phyloP scores from a whole-genome alignment of 2,329 filamentous ascomycete species.

The Metarhizium album region DNA sequence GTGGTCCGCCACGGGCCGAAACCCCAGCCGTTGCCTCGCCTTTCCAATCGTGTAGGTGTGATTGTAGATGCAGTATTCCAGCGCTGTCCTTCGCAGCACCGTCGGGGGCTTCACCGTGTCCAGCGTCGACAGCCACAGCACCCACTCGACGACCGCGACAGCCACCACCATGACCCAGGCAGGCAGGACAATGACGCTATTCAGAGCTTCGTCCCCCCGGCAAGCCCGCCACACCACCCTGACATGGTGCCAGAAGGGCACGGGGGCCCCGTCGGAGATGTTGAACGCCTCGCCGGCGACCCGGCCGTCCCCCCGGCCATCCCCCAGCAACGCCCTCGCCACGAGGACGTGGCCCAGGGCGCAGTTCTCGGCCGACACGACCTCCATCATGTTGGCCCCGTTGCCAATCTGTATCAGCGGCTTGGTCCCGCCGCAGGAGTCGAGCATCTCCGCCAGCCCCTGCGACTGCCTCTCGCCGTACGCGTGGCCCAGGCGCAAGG shows the following conservation, averaged over 20 bases:
- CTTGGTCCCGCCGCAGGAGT: constrained; percentile 26
- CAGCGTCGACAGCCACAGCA: constrained; percentile 15
- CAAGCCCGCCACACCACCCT: constrained; percentile 14
- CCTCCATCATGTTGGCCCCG: constrained; percentile 17
- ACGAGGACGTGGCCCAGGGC: constrained; percentile 17
- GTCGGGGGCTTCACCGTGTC: constrained; percentile 14
- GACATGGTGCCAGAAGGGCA: constrained; percentile 22
- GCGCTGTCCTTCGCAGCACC: constrained; percentile 11
- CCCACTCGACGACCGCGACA: constrained; percentile 11
- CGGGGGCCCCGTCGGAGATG: constrained; percentile 20
- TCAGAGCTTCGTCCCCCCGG: constrained; percentile 5
- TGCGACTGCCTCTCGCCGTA: constrained; percentile 24
- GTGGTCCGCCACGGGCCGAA: constrained; percentile 8
- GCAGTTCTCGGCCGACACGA: constrained; percentile 17
- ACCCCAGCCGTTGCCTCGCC: constrained; percentile 9
- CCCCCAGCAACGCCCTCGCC: constrained; percentile 16
- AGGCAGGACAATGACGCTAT: constrained; percentile 12
- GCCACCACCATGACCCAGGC: constrained; percentile 14
- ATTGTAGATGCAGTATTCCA: constrained; percentile 13
- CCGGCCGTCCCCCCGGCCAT: constrained; percentile 2
- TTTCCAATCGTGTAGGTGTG: constrained; percentile 12
- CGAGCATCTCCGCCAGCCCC: constrained; percentile 15
- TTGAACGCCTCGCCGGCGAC: constrained; percentile 26
- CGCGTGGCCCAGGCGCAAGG: constrained; percentile 17
- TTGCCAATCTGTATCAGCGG: constrained; percentile 18